Evolutionary conservation across 2,329 filamentous ascomycete species (phyloP).

Genomic region (Trichoderma atroviride): DNA sequence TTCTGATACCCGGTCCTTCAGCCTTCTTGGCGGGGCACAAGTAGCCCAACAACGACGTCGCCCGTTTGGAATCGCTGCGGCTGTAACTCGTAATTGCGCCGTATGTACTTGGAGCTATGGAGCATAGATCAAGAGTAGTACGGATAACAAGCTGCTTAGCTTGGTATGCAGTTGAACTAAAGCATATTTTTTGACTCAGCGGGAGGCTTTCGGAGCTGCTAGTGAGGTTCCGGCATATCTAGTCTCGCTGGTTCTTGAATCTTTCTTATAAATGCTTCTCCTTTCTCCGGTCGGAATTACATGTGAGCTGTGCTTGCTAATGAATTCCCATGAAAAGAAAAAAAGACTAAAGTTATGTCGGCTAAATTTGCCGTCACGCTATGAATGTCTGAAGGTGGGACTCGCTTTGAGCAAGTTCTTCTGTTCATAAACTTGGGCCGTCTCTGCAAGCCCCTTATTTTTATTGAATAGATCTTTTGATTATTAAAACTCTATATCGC

Average conservation of each 20-base stretch:
- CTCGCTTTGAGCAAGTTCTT: neutral
- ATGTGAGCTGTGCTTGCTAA: neutral
- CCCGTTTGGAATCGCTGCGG: neutral
- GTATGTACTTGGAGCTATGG: neutral
- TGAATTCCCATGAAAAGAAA: neutral
- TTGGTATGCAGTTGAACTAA: neutral
- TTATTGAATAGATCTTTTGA: neutral
- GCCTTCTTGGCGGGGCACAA: neutral
- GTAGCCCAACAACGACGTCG: neutral
- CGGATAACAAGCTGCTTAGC: neutral
- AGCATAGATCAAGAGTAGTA: neutral
- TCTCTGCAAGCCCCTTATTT: neutral
- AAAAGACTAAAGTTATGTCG: neutral
- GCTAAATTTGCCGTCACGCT: neutral
- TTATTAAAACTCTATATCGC: neutral
- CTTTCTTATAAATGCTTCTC: neutral
- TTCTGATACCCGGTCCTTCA: neutral
- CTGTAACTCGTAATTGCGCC: neutral
- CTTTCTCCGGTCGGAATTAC: constrained; percentile 19
- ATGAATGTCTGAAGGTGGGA: neutral
- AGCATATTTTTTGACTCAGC: neutral
- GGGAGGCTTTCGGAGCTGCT: neutral
- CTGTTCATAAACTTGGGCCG: neutral
- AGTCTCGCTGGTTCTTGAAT: neutral
- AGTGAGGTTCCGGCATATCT: neutral